Evolutionary conservation across 2,329 filamentous ascomycete species (phyloP).

Genomic region (Neonectria hederae): DNA sequence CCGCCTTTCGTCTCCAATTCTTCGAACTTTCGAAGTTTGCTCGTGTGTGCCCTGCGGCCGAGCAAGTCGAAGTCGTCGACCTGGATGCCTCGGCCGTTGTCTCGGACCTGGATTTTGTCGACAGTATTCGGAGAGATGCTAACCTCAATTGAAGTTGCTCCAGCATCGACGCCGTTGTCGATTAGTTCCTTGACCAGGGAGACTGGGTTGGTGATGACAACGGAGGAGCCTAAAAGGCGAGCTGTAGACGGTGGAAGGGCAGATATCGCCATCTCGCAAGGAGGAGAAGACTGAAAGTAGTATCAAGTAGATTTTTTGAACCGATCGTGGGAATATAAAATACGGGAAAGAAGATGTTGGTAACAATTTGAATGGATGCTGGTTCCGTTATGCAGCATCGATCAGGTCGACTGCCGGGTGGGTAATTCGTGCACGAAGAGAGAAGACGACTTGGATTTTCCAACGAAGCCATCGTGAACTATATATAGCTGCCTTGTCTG

Average conservation of each 20-base stretch:
- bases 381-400: neutral
- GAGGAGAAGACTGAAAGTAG: constrained; percentile 19
- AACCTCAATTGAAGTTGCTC: constrained; percentile 72
- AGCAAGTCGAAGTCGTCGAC: constrained; percentile 68
- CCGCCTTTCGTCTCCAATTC: constrained; percentile 68
- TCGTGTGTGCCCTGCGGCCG: constrained; percentile 76
- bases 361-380: neutral
- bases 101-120: constrained; percentile 74
- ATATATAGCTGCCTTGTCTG: neutral
- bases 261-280: constrained; percentile 57
- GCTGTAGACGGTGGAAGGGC: constrained; percentile 59
- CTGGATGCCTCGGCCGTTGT: constrained; percentile 78
- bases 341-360: neutral
- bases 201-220: constrained; percentile 67
- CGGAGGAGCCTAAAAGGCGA: constrained; percentile 67
- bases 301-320: constrained; percentile 12
- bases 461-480: neutral
- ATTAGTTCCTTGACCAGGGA: constrained; percentile 79
- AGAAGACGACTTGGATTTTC: neutral
- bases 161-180: constrained; percentile 80
- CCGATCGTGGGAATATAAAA: neutral
- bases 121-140: constrained; percentile 72
- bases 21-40: constrained; percentile 73
- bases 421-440: neutral
- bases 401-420: neutral